These are phyloP conservation scores for Dactylorhiza incarnata DNA, from an alignment of 106 monocot genomes.

Conservation along the genomic window DNA sequence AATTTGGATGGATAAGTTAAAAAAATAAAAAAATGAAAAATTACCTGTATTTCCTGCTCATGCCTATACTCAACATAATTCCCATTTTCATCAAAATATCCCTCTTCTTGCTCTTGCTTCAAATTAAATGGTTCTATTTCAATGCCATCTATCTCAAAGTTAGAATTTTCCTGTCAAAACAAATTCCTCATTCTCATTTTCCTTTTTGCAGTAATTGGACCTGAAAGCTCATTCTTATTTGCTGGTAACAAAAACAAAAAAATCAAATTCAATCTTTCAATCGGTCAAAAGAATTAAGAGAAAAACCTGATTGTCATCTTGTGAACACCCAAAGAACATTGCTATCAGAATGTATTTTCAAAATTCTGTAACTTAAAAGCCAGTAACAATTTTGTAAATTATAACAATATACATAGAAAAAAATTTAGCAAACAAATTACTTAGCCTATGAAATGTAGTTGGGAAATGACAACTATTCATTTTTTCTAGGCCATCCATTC, in stretches of 20 bases:
- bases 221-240: slow-evolving; percentile 5
- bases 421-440: too few species aligned
- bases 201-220: slow-evolving; percentile 1
- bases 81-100: slow-evolving; percentile 90
- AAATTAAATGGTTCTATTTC: slow-evolving; percentile 89
- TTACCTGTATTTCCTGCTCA: slow-evolving; percentile 75
- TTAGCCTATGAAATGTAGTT: too few species aligned
- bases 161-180: slow-evolving; percentile 59
- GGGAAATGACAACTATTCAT: too few species aligned
- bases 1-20: not conserved
- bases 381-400: not conserved
- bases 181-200: slow-evolving; percentile 3
- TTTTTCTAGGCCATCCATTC: too few species aligned
- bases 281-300: not conserved
- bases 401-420: too few species aligned
- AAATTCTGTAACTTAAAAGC: not conserved
- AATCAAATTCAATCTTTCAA: not conserved
- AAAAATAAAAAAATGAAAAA: slow-evolving; percentile 12
- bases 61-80: slow-evolving; percentile 83
- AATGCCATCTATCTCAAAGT: slow-evolving; percentile 80
- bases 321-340: not conserved
- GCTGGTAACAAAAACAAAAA: slow-evolving; percentile 6
- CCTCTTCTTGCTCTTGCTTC: slow-evolving; percentile 89
- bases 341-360: not conserved
- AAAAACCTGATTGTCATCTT: not conserved